These are phyloP conservation scores for Rauvolfia tetraphylla DNA, from an alignment of 257 asterid species.

Conservation along the genomic window DNA sequence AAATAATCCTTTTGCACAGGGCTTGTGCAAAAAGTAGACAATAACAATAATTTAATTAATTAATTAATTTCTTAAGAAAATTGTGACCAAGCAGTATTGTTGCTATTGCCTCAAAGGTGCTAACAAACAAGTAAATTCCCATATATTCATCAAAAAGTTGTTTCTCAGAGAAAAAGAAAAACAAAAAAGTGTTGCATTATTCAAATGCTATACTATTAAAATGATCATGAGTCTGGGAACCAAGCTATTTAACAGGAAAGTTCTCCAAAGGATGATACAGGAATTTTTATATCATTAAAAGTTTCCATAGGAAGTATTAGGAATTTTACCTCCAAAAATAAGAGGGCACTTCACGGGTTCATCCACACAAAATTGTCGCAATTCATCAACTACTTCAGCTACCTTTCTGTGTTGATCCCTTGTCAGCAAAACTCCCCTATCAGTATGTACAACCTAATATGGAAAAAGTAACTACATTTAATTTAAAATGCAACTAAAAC, in stretches of 20 bases:
- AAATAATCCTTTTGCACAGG: no score
- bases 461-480: no score
- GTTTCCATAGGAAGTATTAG: not conserved
- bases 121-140: no score
- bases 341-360: slow-evolving; percentile 88
- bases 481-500: no score
- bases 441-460: slow-evolving; percentile 54
- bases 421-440: slow-evolving; percentile 65
- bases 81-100: no score
- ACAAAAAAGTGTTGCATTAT: not conserved
- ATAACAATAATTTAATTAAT: no score
- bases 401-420: slow-evolving; percentile 63
- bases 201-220: not conserved
- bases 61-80: no score
- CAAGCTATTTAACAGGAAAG: not conserved
- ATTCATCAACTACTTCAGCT: slow-evolving; percentile 57
- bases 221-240: not conserved
- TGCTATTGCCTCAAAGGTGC: no score
- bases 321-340: slow-evolving; percentile 67
- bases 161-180: not conserved
- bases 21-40: no score
- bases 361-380: slow-evolving; percentile 57
- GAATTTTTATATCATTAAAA: not conserved
- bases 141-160: not conserved
- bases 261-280: not conserved